These are phyloP conservation scores for Alternaria angustiovoidea DNA, from an alignment of 2,329 filamentous ascomycete genomes.

Conservation along the genomic window DNA sequence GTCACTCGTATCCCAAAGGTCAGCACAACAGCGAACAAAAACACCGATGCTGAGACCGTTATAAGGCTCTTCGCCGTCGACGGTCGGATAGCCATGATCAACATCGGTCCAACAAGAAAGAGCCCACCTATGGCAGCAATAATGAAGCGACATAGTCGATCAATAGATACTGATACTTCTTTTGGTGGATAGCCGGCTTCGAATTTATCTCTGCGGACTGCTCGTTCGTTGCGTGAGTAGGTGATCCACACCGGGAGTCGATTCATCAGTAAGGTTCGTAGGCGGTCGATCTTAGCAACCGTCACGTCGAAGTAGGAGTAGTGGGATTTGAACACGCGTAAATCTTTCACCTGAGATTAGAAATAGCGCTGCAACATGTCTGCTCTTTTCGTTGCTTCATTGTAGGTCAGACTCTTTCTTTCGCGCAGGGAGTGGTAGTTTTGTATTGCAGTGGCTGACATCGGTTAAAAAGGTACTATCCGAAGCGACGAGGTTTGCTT, in stretches of 20 bases:
- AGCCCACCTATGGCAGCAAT: neutral
- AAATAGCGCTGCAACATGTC: neutral
- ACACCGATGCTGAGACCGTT: accelerated
- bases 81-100: neutral
- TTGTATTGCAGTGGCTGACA: neutral
- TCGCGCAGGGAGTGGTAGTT: neutral
- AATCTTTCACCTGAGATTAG: neutral
- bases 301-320: neutral
- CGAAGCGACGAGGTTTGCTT: neutral
- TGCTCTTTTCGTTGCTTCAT: neutral
- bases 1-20: neutral
- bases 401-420: neutral
- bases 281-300: accelerated
- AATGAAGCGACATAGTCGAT: neutral
- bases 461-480: neutral
- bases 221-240: neutral
- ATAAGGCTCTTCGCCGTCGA: neutral
- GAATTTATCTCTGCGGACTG: too few species aligned
- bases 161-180: neutral
- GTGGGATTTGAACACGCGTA: neutral
- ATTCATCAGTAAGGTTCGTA: neutral
- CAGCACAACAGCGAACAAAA: neutral
- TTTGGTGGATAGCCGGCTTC: neutral
- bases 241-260: neutral
- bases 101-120: neutral